Evolutionary conservation across 1,284 basidiomycete species (phyloP).

Genomic region (Pyrrhoderma noxium): DNA sequence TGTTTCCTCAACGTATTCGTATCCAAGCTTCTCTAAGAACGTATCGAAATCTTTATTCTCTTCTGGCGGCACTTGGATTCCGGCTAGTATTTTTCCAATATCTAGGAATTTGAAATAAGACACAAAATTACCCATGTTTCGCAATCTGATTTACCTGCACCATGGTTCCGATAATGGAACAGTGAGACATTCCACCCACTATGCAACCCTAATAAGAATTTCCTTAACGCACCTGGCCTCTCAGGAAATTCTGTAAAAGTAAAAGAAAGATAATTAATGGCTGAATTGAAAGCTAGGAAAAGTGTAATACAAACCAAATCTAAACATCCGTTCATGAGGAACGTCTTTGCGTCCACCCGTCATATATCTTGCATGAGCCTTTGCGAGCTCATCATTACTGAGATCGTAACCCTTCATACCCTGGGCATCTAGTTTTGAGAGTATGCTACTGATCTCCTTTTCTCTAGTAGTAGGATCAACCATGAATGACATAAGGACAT

Average conservation of each 20-base stretch:
- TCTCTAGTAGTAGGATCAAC: constrained; percentile 58
- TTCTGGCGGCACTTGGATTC: constrained; percentile 80
- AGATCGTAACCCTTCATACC: constrained; percentile 87
- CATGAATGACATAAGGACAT: constrained; percentile 89
- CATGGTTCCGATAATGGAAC: constrained; percentile 98
- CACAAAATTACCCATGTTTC: background rate
- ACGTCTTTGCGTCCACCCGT: constrained; percentile 80
- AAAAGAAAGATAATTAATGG: constrained; percentile 7
- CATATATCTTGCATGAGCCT: constrained; percentile 91
- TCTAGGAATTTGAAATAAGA: constrained; percentile 34
- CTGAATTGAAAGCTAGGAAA: background rate
- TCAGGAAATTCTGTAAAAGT: constrained; percentile 83
- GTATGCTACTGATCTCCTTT: constrained; percentile 63
- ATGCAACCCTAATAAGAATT: constrained; percentile 80
- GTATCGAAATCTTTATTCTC: constrained; percentile 62
- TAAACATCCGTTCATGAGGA: constrained; percentile 81
- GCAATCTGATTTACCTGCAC: constrained; percentile 75
- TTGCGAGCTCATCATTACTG: constrained; percentile 92
- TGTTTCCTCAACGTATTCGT: constrained; percentile 91
- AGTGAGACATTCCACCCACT: constrained; percentile 91
- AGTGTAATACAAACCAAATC: constrained; percentile 67
- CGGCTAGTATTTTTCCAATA: constrained; percentile 86
- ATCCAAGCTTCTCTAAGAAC: constrained; percentile 77
- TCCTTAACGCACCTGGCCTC: constrained; percentile 83
- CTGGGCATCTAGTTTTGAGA: constrained; percentile 51